phyloP scores from a whole-genome alignment of 495 filamentous ascomycete genomes.

The Neurospora sp. region DNA sequence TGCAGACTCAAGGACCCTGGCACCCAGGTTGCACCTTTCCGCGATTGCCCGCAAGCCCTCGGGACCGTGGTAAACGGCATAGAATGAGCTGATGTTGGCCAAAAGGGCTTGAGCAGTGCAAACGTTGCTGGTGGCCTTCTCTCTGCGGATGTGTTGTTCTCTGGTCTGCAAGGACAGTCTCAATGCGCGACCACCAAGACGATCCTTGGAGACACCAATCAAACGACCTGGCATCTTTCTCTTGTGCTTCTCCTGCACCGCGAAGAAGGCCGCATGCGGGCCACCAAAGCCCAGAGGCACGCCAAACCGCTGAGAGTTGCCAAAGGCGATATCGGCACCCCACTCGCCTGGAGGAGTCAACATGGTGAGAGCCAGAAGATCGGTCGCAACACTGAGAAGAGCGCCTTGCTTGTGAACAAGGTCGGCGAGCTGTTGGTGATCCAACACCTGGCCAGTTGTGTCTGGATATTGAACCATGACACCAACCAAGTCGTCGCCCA shows the following conservation, averaged over 20 bases:
- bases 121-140: conserved; percentile 98
- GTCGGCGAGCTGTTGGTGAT: conserved; percentile 65
- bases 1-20: conserved; percentile 58
- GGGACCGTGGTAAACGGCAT: conserved; percentile 95
- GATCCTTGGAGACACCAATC: conserved; percentile 87
- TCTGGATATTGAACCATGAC: conserved; percentile 93
- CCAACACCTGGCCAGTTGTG: conserved; percentile 70
- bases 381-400: conserved; percentile 82
- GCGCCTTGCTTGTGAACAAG: conserved; percentile 69
- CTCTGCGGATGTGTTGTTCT: conserved; percentile 93
- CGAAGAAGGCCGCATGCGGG: conserved; percentile 96
- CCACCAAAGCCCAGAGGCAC: conserved; percentile 92
- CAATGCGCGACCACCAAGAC: conserved; percentile 75
- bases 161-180: conserved; percentile 85
- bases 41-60: conserved; percentile 78
- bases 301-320: conserved; percentile 88
- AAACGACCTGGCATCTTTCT: conserved; percentile 91
- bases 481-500: conserved; percentile 79
- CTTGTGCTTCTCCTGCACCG: conserved; percentile 85
- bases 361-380: conserved; percentile 80
- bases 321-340: conserved; percentile 94
- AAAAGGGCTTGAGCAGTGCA: conserved; percentile 93
- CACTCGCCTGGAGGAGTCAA: conserved; percentile 91
- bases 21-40: conserved; percentile 58
- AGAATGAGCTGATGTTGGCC: conserved; percentile 96